Conservation (phyloP, 2,329 filamentous ascomycete species). For the Aplosporella prunicola region DNA sequence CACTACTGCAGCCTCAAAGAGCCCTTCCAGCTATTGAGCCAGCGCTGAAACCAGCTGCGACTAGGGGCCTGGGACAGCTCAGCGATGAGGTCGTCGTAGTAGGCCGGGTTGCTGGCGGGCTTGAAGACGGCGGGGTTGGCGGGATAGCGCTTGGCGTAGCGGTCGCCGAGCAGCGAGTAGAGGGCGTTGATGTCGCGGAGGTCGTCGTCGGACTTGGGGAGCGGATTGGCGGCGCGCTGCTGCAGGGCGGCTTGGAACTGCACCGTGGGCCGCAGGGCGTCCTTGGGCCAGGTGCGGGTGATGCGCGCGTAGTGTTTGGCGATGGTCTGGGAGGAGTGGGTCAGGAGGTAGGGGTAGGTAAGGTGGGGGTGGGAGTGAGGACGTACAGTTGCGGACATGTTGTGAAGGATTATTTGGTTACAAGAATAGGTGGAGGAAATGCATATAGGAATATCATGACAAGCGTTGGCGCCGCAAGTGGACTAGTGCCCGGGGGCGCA, state of each 20-base stretch:
- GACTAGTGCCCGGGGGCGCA: too few species aligned
- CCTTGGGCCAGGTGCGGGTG: constrained; percentile 40
- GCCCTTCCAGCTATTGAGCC: constrained; percentile 28
- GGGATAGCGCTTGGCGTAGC: constrained; percentile 40
- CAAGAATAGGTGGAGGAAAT: too few species aligned
- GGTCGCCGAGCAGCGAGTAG: constrained; percentile 50
- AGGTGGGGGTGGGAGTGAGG: background rate
- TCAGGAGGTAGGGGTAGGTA: background rate
- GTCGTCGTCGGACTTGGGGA: constrained; percentile 21
- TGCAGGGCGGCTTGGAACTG: constrained; percentile 37
- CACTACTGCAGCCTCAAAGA: constrained; percentile 24
- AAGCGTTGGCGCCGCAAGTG: too few species aligned
- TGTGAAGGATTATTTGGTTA: too few species aligned
- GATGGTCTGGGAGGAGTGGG: constrained; percentile 18
- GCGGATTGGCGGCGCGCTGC: constrained; percentile 23
- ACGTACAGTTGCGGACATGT: constrained; percentile 8
- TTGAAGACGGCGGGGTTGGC: constrained; percentile 21
- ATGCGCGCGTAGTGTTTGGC: constrained; percentile 42
- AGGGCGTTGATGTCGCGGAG: constrained; percentile 47
- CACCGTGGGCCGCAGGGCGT: constrained; percentile 40
- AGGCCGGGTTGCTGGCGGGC: constrained; percentile 25
- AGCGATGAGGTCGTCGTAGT: constrained; percentile 26
- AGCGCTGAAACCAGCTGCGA: constrained; percentile 26
- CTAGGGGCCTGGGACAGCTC: constrained; percentile 27
- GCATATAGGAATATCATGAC: too few species aligned